Conservation (phyloP, 768 basidiomycete species). For the Leccinum subgranulosum region DNA sequence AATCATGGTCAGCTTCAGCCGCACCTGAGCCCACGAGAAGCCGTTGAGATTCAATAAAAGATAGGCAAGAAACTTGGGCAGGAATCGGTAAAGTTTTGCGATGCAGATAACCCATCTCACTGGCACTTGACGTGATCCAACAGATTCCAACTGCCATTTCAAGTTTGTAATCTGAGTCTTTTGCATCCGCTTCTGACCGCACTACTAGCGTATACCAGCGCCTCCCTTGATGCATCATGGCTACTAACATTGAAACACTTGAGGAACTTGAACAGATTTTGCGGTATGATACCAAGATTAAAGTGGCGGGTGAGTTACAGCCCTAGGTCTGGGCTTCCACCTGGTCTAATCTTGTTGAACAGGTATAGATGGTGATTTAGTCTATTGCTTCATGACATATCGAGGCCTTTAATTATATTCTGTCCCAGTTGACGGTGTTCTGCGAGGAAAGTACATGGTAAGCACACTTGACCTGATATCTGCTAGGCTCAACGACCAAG, state of each 20-base stretch:
- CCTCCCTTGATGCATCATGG: constrained; percentile 10
- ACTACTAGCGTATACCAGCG: too few relatives aligned
- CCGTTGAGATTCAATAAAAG: constrained; percentile 45
- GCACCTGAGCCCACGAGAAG: constrained; percentile 65
- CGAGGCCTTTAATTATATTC: constrained; percentile 3
- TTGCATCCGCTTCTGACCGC: background rate
- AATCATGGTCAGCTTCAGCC: constrained; percentile 7
- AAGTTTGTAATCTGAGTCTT: too few relatives aligned
- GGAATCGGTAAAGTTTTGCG: constrained; percentile 39
- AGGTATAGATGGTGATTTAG: constrained; percentile 66
- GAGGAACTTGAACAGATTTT: constrained; percentile 58
- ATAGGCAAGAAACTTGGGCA: constrained; percentile 51
- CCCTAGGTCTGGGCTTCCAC: background rate
- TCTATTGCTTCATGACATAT: constrained; percentile 1
- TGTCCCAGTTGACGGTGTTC: constrained; percentile 79
- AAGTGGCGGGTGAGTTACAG: constrained; percentile 75
- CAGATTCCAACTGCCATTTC: too few relatives aligned
- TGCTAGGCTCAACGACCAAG: constrained; percentile 6
- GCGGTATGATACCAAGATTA: constrained; percentile 73
- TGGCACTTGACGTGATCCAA: background rate
- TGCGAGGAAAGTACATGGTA: constrained; percentile 94
- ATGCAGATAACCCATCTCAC: background rate
- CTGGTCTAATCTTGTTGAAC: constrained; percentile 1
- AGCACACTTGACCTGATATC: constrained; percentile 6
- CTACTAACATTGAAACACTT: constrained; percentile 35